Percentiles rank a stretch among this genome's conserved stretches.
Conservation (phyloP, 805 yeast species). For the Debaryomyces hansenii region DNA sequence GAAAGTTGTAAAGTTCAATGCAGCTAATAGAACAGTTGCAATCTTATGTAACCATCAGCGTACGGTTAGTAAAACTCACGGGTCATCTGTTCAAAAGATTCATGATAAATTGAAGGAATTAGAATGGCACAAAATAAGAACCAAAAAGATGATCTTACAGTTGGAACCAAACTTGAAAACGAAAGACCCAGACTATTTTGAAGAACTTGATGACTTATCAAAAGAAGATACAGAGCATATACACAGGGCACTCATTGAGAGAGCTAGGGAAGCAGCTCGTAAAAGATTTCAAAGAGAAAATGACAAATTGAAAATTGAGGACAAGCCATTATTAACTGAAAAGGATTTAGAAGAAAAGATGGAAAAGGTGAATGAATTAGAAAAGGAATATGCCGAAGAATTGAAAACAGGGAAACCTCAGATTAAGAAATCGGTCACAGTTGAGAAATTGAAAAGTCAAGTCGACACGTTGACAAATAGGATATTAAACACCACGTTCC, state of each 20-base stretch:
- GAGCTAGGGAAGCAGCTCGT: constrained; percentile 62
- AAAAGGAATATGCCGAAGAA: constrained; percentile 56
- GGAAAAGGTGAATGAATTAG: constrained; percentile 51
- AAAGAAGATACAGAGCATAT: constrained; percentile 64
- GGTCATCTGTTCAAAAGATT: constrained; percentile 74
- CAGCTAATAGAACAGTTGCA: constrained; percentile 95
- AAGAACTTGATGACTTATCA: constrained; percentile 63
- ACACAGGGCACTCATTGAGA: constrained; percentile 57
- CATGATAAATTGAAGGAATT: constrained; percentile 76
- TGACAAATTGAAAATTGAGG: constrained; percentile 65
- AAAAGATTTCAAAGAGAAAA: constrained; percentile 75
- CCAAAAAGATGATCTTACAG: constrained; percentile 67
- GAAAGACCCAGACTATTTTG: constrained; percentile 59
- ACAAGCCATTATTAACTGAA: constrained; percentile 52
- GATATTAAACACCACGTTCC: constrained; percentile 65
- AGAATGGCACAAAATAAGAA: constrained; percentile 78
- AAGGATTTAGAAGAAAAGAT: constrained; percentile 60
- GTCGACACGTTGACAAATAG: constrained; percentile 71
- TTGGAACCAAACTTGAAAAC: constrained; percentile 56
- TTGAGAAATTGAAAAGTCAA: constrained; percentile 72
- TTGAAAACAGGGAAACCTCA: constrained; percentile 58
- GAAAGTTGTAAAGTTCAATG: constrained; percentile 83
- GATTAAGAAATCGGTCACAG: constrained; percentile 48
- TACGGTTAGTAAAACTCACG: constrained; percentile 84
- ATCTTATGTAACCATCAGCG: constrained; percentile 96